Base-by-base conservation (phyloP, 805 yeast species). In the Kazachstania psychrophila region DNA sequence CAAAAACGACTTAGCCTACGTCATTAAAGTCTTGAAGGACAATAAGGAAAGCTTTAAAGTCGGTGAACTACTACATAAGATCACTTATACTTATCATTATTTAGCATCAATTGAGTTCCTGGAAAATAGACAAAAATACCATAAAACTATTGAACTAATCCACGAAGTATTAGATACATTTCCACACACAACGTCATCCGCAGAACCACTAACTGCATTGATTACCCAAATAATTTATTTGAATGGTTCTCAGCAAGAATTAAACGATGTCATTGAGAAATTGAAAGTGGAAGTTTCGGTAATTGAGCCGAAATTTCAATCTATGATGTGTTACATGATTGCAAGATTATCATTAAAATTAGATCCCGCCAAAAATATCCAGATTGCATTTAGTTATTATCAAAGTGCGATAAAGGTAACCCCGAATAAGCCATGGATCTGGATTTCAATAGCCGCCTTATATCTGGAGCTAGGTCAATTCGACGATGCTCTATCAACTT, bases 401-500 rank as follows among this genome's bases (percentile, higher is more conserved):
- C 54, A 49, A 31, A 24, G 28, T 14, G 48, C 56, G 2, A 24
- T 53, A 28, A 36, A 34, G 16, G 24, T 39, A 16, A 38, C 42
- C 8, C 42, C 47, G 6, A 38, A 40, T 2, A 42, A 45, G 13
- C 75, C 82, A n/a, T 60, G 75, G 34, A 71, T 79, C 3, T 78
- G 85, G 87, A 57, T 78, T 23, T 75, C 79, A 0, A 75, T 77
- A 20, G 87, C 83, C 3, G 66, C 73, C 10, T 60, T 79, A 33
- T 77, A 77, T 47, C 54, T 78, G 38, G 68, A 68, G 42, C 59
- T 76, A 44, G 72, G 72, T 31, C 85, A 78, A 53, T 52, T 78
- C 17, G 71, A 76, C 3, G 85, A 78, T 48, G 77, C 85, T 0
- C 59, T 78, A 34, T 75, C 78, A 5, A 83, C 84, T 2, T 78